Base-by-base conservation (phyloP, 768 basidiomycete genomes). In the Austroboletus eburneus region DNA sequence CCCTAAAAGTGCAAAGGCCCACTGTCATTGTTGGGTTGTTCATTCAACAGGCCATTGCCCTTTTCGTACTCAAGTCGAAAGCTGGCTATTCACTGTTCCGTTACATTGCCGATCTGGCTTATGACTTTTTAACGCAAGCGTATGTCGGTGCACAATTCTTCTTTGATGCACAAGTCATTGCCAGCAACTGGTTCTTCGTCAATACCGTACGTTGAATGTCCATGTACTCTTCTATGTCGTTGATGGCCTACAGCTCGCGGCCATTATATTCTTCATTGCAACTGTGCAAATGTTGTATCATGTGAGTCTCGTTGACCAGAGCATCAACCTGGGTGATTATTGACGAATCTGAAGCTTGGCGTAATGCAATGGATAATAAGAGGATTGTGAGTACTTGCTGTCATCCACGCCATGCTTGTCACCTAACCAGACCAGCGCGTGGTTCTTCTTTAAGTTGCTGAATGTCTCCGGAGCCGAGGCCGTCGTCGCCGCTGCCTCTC, bases 381-480 rank as follows among this genome's bases (percentile, higher is more conserved):
- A 57, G 73, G 89, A 63, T 92, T 95, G 85, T 86, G 50, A 54
- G 81, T 63, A n/a, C n/a, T n/a, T n/a, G 36, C 20, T 13, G 30
- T 43, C 38, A 33, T 20, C 42, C 49, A 37, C 8, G 9, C 14
- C 42, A n/a, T 37, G 5, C 20, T 32, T 27, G 10, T 38, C 30
- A 44, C 21, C 21, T 14, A 50, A 49, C 36, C 42, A 29, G 24
- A 44, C 37, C 45, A 86, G 85, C 59, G 92, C 91, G 3, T 91
- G 88, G 89, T 78, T 94, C 70, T 94, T 95, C 77, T 91, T 89
- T 73, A 92, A 91, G 66, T 68, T 88, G 43, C 78, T 95, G 81
- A 83, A 87, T 52, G 79, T 95, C 27, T 93, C 92, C n/a, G 92
- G 93, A 48, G 92, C 91, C 4, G 92, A 95, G 62, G 91, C 92